Conservation (phyloP, 129 eudicot genomes). For the Sambucus nigra region DNA sequence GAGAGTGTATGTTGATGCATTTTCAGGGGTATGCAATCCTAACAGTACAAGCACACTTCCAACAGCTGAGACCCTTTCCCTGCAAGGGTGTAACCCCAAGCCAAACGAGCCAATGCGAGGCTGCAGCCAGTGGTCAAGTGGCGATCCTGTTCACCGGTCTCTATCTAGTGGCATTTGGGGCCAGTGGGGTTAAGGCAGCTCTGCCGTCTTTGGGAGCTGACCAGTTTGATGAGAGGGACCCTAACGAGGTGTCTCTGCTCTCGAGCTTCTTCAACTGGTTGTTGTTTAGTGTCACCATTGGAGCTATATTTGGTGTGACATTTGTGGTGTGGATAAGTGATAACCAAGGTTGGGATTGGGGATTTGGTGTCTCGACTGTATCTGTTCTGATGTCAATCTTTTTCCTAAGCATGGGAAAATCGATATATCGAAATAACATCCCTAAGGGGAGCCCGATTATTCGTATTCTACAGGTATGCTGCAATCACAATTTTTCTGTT, state of each 20-base stretch:
- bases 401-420: conserved; percentile 58
- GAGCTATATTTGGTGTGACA: conserved; percentile 64
- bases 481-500: too few relatives aligned
- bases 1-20: not conserved
- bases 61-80: conserved; percentile 57
- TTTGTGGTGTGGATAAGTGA: conserved; percentile 58
- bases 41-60: conserved; percentile 62
- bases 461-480: conserved; percentile 57
- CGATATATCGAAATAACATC: conserved; percentile 38
- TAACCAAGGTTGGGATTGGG: conserved; percentile 76
- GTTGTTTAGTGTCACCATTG: conserved; percentile 36
- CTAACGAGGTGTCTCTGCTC: conserved; percentile 43
- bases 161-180: conserved; percentile 62
- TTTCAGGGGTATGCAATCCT: conserved; percentile 61
- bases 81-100: conserved; percentile 35
- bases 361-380: conserved; percentile 40
- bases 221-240: conserved; percentile 64
- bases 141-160: conserved; percentile 50
- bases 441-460: conserved; percentile 61
- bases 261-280: conserved; percentile 72
- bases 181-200: conserved; percentile 56
- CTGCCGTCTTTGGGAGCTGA: conserved; percentile 78
- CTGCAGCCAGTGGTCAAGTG: conserved; percentile 43
- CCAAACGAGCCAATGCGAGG: conserved; percentile 30
- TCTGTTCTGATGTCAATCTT: conserved; percentile 35